Evolutionary conservation across 2,329 filamentous ascomycete species (phyloP).

Genomic region (Fusarium oligoseptatum): DNA sequence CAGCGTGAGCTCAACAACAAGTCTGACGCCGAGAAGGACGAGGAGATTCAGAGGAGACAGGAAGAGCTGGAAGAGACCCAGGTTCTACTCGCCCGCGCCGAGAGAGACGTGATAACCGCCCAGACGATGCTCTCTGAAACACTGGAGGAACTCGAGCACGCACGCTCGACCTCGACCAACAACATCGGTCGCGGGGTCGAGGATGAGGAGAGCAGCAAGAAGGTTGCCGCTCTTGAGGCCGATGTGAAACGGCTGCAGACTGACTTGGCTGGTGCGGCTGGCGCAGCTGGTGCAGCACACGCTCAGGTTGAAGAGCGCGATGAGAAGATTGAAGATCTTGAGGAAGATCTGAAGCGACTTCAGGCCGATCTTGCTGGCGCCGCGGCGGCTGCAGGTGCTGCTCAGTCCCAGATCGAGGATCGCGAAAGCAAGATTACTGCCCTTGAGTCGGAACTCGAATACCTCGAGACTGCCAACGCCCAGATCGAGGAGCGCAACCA

Average conservation of each 20-base stretch:
- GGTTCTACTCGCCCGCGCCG: slow-evolving; percentile 52
- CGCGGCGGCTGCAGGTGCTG: slow-evolving; percentile 10
- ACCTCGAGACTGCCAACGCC: slow-evolving; percentile 31
- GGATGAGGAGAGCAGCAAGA: slow-evolving; percentile 52
- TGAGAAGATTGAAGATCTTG: slow-evolving; percentile 57
- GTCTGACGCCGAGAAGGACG: slow-evolving; percentile 79
- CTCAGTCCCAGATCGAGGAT: slow-evolving; percentile 38
- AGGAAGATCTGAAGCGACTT: slow-evolving; percentile 42
- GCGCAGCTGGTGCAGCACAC: slow-evolving; percentile 41
- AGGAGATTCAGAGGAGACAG: slow-evolving; percentile 70
- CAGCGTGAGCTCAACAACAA: slow-evolving; percentile 93
- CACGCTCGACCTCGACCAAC: slow-evolving; percentile 39
- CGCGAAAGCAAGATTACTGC: slow-evolving; percentile 39
- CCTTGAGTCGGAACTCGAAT: slow-evolving; percentile 34
- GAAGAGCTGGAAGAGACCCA: slow-evolving; percentile 66
- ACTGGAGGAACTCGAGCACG: slow-evolving; percentile 61
- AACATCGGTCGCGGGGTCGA: slow-evolving; percentile 38
- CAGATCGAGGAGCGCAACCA: slow-evolving; percentile 43
- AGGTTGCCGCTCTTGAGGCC: slow-evolving; percentile 56
- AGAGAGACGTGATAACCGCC: slow-evolving; percentile 54
- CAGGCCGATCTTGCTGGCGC: slow-evolving; percentile 37
- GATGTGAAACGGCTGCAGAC: slow-evolving; percentile 51
- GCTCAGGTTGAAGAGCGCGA: slow-evolving; percentile 52
- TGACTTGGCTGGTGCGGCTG: slow-evolving; percentile 37
- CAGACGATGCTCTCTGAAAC: slow-evolving; percentile 65